Conservation (phyloP, 1,284 basidiomycete genomes). For the Trichosporon asahii region DNA sequence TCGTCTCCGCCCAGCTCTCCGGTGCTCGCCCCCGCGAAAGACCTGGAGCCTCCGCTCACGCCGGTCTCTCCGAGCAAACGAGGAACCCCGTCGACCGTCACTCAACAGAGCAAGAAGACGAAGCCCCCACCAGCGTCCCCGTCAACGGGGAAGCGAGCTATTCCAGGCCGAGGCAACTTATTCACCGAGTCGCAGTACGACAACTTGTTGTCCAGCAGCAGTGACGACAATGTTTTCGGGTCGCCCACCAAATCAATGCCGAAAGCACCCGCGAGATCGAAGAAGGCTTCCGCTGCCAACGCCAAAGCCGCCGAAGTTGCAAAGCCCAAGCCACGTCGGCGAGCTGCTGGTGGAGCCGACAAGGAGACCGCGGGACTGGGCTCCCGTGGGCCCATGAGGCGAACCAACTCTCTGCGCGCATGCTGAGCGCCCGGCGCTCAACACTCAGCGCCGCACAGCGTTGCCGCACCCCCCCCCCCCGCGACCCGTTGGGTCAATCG, state of each 20-base stretch:
- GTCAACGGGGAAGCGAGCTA: constrained; percentile 27
- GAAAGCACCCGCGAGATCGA: background rate
- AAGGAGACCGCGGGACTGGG: constrained; percentile 1
- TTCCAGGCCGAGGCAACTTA: constrained; percentile 37
- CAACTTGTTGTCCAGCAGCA: constrained; percentile 4
- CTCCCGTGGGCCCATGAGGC: background rate
- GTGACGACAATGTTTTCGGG: constrained; percentile 6
- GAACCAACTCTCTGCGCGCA: constrained; percentile 1
- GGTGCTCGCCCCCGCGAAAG: constrained; percentile 1
- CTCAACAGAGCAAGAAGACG: constrained; percentile 24
- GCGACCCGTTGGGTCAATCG: no score
- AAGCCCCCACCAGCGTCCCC: constrained; percentile 5
- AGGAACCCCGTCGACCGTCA: constrained; percentile 17
- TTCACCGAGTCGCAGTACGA: constrained; percentile 20
- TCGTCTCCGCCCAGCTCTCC: constrained; percentile 10
- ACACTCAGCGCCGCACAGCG: no score
- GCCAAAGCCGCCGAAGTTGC: background rate
- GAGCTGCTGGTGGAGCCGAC: background rate
- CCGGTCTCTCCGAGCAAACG: constrained; percentile 37
- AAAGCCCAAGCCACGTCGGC: background rate
- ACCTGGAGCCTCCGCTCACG: constrained; percentile 26
- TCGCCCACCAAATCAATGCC: background rate
- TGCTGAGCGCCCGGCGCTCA: background rate
- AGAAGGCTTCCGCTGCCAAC: constrained; percentile 4
- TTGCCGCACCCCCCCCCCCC: no score